Conservation (phyloP, 2,329 filamentous ascomycete genomes). For the Mollisiaceae sp. region DNA sequence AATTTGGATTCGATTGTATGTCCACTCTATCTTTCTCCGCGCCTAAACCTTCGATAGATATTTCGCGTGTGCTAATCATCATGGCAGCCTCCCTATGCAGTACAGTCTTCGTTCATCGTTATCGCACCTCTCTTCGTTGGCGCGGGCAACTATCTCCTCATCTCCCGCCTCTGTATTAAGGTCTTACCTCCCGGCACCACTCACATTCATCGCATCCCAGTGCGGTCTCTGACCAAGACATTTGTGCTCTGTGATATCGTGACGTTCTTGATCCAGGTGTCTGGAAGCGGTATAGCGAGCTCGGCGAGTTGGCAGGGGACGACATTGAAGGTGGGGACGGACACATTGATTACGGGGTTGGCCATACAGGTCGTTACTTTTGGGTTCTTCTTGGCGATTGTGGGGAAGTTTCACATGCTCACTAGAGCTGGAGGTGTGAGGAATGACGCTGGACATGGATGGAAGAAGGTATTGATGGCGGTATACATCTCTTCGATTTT, state of each 20-base stretch:
- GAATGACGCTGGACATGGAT: constrained; percentile 43
- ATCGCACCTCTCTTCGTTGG: constrained; percentile 55
- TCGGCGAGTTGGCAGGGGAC: constrained; percentile 50
- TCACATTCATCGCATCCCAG: constrained; percentile 46
- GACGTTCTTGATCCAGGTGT: constrained; percentile 51
- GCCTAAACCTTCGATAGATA: neutral
- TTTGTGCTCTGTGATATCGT: constrained; percentile 54
- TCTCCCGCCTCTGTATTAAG: constrained; percentile 51
- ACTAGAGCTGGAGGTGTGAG: constrained; percentile 33
- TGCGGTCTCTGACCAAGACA: constrained; percentile 49
- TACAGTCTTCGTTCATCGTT: constrained; percentile 47
- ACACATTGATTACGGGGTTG: constrained; percentile 50
- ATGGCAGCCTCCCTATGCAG: constrained; percentile 26
- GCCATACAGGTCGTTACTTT: constrained; percentile 50
- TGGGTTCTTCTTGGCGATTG: constrained; percentile 47
- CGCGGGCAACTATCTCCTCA: constrained; percentile 56
- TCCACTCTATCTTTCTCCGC: neutral
- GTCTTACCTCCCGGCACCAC: constrained; percentile 45
- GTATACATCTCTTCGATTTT: constrained; percentile 51
- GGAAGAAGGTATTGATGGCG: constrained; percentile 47
- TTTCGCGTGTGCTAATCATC: neutral
- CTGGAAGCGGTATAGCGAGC: constrained; percentile 51
- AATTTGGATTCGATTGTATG: constrained; percentile 13
- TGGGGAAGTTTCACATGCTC: constrained; percentile 47
- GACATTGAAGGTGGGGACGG: constrained; percentile 46